phyloP scores from a whole-genome alignment of 768 basidiomycete species.

The Trichaptum fuscoviolaceum region DNA sequence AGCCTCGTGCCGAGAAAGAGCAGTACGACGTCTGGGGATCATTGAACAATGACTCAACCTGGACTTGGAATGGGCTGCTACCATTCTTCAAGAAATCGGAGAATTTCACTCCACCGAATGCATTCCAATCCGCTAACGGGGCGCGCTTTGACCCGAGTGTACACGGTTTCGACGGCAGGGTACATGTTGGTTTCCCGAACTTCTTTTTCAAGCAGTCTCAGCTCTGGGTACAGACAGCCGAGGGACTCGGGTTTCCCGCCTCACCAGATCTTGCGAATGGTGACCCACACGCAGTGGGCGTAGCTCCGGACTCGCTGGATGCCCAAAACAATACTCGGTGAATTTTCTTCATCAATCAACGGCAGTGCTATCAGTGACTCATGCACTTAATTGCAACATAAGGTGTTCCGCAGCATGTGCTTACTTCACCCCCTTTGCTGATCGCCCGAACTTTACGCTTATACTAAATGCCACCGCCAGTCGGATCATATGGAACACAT shows the following conservation, averaged over 20 bases:
- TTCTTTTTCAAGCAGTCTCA: conserved; percentile 7
- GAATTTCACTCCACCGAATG: conserved; percentile 47
- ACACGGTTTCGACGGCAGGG: conserved; percentile 50
- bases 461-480: conserved; percentile 47
- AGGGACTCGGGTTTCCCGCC: neutral
- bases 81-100: conserved; percentile 45
- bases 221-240: conserved; percentile 12
- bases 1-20: conserved; percentile 37
- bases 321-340: conserved; percentile 11
- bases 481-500: conserved; percentile 35
- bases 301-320: conserved; percentile 9
- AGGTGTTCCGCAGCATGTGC: conserved; percentile 40
- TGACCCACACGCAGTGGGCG: conserved; percentile 11
- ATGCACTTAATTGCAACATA: conserved; percentile 33
- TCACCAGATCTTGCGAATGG: conserved; percentile 10
- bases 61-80: conserved; percentile 28
- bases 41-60: conserved; percentile 23
- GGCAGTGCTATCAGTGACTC: neutral
- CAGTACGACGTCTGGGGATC: conserved; percentile 41
- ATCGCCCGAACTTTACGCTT: conserved; percentile 44
- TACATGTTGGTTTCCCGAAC: conserved; percentile 47
- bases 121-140: conserved; percentile 32
- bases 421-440: conserved; percentile 50
- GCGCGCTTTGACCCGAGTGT: conserved; percentile 40
- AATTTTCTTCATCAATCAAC: neutral